Base-by-base conservation (phyloP, 2,329 filamentous ascomycete species). In the Pseudogymnoascus verrucosus region DNA sequence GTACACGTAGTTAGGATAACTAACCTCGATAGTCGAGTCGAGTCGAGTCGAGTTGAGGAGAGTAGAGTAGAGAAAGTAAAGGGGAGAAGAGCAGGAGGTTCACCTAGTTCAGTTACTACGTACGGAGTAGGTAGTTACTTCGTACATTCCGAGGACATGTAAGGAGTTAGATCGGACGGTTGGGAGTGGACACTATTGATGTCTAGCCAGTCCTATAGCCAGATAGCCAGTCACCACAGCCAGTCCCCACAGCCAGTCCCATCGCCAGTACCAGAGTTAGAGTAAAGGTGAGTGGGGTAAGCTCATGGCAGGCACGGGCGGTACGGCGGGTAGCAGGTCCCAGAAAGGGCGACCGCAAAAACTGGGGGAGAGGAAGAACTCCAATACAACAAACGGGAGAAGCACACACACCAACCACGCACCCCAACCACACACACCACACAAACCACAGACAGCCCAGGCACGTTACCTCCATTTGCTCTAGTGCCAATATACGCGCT, bases 291-390 rank as follows among this genome's bases (percentile, higher is more conserved):
- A 34, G 47, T 57, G 51, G 51, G 51, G 51, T 34, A 57, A 57
- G 51, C 51, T 57, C 51, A 34, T 57, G 51, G 28, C 51, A 57
- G 51, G 51, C 19, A 57, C 51, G 51, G 51, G 28, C 51, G 51
- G 28, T 34, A 34, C 51, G 51, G 51, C 51, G 51, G 51, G 51
- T 57, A 57, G n/a, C 51, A 57, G 51, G 28, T 57, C 51, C 51
- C 28, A 57, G 28, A 34, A 36, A 21, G 10, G 51, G 51, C 47
- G 28, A 34, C 51, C n/a, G 23, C 26, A 19, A 19, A 57, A 57
- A 57, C 31, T n/a, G 14, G 23, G 51, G 51, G 51, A 28, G 12
- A 57, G 47, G 21, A 23, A 23, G 21, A 23, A 23, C 3, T 10
- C 47, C 47, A 57, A 57, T 34, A 34, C n/a, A 57, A 31, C n/a